Percentiles rank a stretch among this genome's conserved stretches.
Evolutionary conservation across 176 grass and related monocot genomes (phyloP).

Genomic region (Triticum urartu): DNA sequence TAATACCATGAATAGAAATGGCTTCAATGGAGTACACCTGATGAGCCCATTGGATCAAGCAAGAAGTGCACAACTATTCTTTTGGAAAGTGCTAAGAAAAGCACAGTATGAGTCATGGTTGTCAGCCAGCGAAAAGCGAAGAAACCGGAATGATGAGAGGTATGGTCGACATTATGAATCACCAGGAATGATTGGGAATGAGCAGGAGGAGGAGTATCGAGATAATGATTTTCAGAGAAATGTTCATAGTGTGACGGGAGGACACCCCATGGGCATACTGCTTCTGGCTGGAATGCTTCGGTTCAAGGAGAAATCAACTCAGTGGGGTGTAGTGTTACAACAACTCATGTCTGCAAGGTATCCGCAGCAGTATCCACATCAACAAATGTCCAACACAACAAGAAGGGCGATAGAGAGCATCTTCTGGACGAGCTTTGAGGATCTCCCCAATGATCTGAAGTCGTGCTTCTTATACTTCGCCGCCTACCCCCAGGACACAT

Average conservation of each 20-base stretch:
- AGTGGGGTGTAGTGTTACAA: constrained; percentile 7
- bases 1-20: neutral
- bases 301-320: constrained; percentile 12
- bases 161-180: neutral
- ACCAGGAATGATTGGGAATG: neutral
- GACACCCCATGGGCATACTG: constrained; percentile 23
- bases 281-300: constrained; percentile 18
- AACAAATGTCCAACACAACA: neutral
- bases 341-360: neutral
- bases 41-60: neutral
- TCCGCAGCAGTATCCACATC: neutral
- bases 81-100: neutral
- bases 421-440: constrained; percentile 22
- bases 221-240: neutral
- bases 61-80: constrained; percentile 9
- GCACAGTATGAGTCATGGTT: neutral
- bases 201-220: neutral
- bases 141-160: neutral
- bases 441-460: constrained; percentile 22
- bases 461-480: constrained; percentile 25
- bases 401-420: constrained; percentile 2
- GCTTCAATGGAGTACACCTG: neutral
- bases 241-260: constrained; percentile 5
- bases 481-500: neutral
- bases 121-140: neutral